These are phyloP conservation scores for Gossypium ekmanianum DNA, from an alignment of 345 rosid species.

Conservation along the genomic window DNA sequence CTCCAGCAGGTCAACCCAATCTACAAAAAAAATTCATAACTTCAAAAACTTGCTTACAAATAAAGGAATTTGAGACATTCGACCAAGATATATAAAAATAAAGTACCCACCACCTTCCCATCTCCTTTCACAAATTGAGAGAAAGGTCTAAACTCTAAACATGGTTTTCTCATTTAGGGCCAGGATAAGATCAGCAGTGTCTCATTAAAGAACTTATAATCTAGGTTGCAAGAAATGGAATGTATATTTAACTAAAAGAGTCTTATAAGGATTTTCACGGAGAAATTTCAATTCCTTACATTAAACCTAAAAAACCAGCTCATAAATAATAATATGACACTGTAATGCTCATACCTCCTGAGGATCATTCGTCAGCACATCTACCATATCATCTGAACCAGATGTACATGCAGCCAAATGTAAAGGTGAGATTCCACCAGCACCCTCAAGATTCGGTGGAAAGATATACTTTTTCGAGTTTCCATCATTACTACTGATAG, in stretches of 20 bases:
- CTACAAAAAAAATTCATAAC: constrained; percentile 26
- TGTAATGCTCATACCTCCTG: constrained; percentile 47
- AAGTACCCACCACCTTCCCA: neutral
- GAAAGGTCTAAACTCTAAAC: neutral
- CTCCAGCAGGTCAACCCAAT: constrained; percentile 73
- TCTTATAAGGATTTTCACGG: neutral
- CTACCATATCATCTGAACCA: constrained; percentile 55
- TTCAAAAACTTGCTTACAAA: neutral
- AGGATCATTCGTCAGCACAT: constrained; percentile 82
- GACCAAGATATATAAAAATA: neutral
- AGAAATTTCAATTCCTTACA: neutral
- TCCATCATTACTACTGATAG: constrained; percentile 16
- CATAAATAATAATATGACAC: neutral
- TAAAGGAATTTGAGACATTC: neutral
- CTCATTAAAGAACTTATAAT: neutral
- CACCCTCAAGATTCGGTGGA: constrained; percentile 58
- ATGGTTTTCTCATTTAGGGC: neutral
- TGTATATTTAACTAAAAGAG: neutral
- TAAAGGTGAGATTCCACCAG: constrained; percentile 77
- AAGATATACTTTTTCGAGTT: constrained; percentile 43
- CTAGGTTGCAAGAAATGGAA: neutral
- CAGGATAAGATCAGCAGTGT: neutral
- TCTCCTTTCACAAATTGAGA: neutral
- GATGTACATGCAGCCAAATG: constrained; percentile 84
- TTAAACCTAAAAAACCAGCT: neutral